Conservation (phyloP, 805 yeast species). For the Maudiozyma serrabonitensis region DNA sequence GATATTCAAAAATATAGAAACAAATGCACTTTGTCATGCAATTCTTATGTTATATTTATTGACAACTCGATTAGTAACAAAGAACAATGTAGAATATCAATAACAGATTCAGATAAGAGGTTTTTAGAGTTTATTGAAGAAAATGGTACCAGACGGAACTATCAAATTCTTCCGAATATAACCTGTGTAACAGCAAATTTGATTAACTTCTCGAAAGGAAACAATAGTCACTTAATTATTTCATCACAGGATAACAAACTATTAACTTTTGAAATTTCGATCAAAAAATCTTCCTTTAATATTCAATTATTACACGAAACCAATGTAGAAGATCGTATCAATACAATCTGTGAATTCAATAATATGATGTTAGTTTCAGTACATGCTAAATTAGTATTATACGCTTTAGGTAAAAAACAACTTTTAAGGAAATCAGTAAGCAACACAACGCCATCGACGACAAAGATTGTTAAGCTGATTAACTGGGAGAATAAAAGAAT, state of each 20-base stretch:
- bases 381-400: conserved; percentile 44
- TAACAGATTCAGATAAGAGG: neutral
- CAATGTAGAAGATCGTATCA: conserved; percentile 36
- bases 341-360: conserved; percentile 45
- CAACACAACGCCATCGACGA: conserved; percentile 34
- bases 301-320: conserved; percentile 54
- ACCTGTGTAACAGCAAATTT: conserved; percentile 12
- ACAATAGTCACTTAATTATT: conserved; percentile 33
- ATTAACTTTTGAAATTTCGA: conserved; percentile 11
- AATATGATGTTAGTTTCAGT: conserved; percentile 55
- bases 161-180: conserved; percentile 4
- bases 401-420: conserved; percentile 72
- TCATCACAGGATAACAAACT: conserved; percentile 29
- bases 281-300: conserved; percentile 13
- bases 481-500: conserved; percentile 47
- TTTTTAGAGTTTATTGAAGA: neutral
- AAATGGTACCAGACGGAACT: neutral
- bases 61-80: conserved; percentile 2
- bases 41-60: conserved; percentile 1
- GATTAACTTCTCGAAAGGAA: conserved; percentile 19
- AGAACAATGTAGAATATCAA: neutral
- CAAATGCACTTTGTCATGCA: conserved; percentile 5
- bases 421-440: conserved; percentile 54
- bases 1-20: conserved; percentile 7
- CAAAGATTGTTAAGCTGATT: conserved; percentile 43